Evolutionary conservation across 495 filamentous ascomycete species (phyloP), one percentile per base, ranked within the genome.

Genomic region (Aspergillus mulundensis): DNA sequence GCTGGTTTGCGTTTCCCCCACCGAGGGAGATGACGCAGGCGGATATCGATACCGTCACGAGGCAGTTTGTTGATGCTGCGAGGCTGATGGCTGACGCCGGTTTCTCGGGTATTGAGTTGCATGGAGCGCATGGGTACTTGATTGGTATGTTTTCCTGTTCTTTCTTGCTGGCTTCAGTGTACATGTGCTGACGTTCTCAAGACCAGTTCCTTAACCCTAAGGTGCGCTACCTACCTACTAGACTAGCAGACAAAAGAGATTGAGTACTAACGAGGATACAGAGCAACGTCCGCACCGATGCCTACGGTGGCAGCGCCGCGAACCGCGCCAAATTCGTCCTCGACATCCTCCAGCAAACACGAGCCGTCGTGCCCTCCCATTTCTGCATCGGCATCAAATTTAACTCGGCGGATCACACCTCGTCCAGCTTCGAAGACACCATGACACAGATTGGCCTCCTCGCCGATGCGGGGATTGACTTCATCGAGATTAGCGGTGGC

Each of bases 371-470:
- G 1, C 77, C 76, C 0, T 5, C 67, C 4, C 64, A 60, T 0
- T 86, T 87, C 61, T 72, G 68, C 44, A 74, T 87, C 38, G 82
- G 83, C 15, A 75, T 86, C 41, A 87, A 87, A 65, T 58, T 87
- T 30, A 87, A 86, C 64, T 84, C 81, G 7, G 81, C 76, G 1
- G 84, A 87, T 54, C 73, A 75, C 65, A 72, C 71, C 65, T 67
- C 64, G 5, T 59, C 70, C 7, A 72, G 68, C 43, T 62, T 83
- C 46, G 72, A 76, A 57, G 77, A 75, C 16, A 75, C 70, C 34
- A 71, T 86, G 61, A 71, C 71, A 15, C 83, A 85, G 65, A 71
- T 85, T 49, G 50, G 62, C 12, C 68, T 81, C 10, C 74, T 87
- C 14, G 66, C 66, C 7, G 68, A 73, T 1, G 81, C 78, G 3